These are phyloP conservation scores for Paramecium biaurelia DNA, from an alignment of 73 alveolate genomes.

Conservation along the genomic window DNA sequence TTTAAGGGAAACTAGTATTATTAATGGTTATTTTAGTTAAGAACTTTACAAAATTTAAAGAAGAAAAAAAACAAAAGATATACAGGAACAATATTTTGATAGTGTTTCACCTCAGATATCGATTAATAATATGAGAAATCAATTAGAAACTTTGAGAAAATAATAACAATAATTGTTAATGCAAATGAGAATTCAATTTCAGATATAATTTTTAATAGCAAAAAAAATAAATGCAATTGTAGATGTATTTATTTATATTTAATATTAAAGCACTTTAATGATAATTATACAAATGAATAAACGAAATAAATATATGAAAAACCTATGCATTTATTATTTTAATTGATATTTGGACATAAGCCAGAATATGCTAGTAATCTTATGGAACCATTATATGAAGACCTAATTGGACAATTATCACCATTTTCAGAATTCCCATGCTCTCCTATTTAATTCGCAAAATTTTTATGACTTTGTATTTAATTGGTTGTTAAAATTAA, in stretches of 20 bases:
- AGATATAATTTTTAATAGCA: not conserved
- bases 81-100: not conserved
- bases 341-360: not conserved
- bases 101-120: not conserved
- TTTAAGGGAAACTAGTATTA: not conserved
- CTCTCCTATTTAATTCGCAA: not conserved
- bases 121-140: not conserved
- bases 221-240: not conserved
- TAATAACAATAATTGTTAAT: not conserved
- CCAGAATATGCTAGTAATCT: not conserved
- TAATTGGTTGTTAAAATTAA: not conserved
- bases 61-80: not conserved
- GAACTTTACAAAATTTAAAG: not conserved
- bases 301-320: not conserved
- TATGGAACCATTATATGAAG: not conserved
- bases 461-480: not conserved
- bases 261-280: not conserved
- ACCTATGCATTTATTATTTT: not conserved
- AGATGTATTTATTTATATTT: not conserved
- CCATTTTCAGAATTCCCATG: not conserved
- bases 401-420: not conserved
- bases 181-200: not conserved
- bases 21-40: not conserved
- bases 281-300: not conserved
- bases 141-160: not conserved